Evolutionary conservation across 805 yeast genomes (phyloP).

Genomic region (Candida oleophila): DNA sequence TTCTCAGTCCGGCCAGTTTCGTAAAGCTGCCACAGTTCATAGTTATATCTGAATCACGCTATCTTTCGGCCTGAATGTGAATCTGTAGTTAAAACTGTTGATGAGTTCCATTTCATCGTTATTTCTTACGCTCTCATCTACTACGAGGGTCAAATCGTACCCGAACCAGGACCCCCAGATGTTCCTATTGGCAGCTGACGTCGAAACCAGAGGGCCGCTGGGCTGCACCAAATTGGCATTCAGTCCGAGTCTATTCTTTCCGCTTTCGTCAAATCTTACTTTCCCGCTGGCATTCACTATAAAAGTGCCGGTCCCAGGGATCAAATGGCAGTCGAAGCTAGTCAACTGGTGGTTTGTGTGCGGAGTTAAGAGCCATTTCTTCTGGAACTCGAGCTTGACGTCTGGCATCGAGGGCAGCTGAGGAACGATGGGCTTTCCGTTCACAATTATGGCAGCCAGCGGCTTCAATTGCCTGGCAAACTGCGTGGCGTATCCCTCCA

Average conservation of each 20-base stretch:
- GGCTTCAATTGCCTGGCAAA: constrained; percentile 52
- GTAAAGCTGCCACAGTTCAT: no score
- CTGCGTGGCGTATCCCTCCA: constrained; percentile 42
- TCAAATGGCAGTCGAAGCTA: constrained; percentile 64
- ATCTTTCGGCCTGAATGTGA: constrained; percentile 62
- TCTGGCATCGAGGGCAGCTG: constrained; percentile 7
- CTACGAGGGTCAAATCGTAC: constrained; percentile 55
- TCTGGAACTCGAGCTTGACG: constrained; percentile 51
- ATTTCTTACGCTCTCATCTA: constrained; percentile 48
- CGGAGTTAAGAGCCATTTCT: constrained; percentile 57
- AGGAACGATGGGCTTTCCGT: constrained; percentile 53
- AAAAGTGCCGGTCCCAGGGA: constrained; percentile 60
- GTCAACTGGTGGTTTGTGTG: constrained; percentile 60
- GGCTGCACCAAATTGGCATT: constrained; percentile 47
- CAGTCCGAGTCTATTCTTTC: constrained; percentile 64
- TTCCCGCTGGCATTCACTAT: constrained; percentile 56
- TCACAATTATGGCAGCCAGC: constrained; percentile 52
- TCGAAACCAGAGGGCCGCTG: constrained; percentile 4
- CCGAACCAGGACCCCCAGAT: constrained; percentile 75
- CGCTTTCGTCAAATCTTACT: constrained; percentile 75
- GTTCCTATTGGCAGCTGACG: constrained; percentile 34
- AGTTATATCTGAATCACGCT: constrained; percentile 29
- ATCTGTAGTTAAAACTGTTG: constrained; percentile 61
- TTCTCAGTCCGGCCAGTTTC: no score
- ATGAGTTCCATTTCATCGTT: constrained; percentile 47